Conservation (phyloP, 306 rosid genomes). For the Malus domestica region ASM211411v1 NC_041800.1:25648233-25648732, state of each 20-base stretch:
- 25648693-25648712: too few species aligned
- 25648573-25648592: background rate
- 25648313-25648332: background rate
- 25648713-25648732: too few species aligned
- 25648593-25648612: background rate
- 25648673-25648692: too few species aligned
- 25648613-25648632: background rate
- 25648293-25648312: background rate
- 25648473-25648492: background rate
- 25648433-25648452: background rate
- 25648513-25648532: background rate
- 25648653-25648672: too few species aligned
- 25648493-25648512: background rate
- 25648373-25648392: background rate
- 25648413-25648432: background rate
- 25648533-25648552: background rate
- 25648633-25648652: background rate
- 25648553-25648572: background rate
- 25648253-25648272: too few species aligned
- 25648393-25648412: background rate
- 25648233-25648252: too few species aligned
- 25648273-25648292: too few species aligned
- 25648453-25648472: background rate
- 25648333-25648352: background rate
- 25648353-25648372: background rate